Base-by-base conservation (phyloP, 805 yeast genomes). In the Yamadazyma laniorum region DNA sequence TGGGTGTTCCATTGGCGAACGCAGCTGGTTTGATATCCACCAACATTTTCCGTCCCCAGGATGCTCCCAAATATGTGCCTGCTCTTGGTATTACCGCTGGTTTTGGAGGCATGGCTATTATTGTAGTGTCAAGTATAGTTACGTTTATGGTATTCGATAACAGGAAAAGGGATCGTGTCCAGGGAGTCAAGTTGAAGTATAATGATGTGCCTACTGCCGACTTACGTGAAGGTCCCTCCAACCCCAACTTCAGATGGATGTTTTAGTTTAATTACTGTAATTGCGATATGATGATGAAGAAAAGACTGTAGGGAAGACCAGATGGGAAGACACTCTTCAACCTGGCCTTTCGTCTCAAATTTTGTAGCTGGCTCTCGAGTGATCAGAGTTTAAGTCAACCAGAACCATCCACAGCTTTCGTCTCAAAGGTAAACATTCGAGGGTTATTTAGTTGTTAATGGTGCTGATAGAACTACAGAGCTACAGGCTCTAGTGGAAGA, bases 171-270 rank as follows among this genome's bases (percentile, higher is more conserved):
- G 64, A 70, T 42, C 57, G 42, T 33, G 29, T 22, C 11, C 74
- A 70, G 48, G 72, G 72, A 14, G 69, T 67, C 23, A 53, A 52
- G 21, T 52, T 53, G 44, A 63, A 67, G 17, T 65, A 53, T 37
- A 55, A 51, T 36, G 74, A 67, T 43, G 70, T 69, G 18, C 67
- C 74, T 2, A 70, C 77, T 3, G 56, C 59, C 31, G 62, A 56
- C 35, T 57, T 72, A 32, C 56, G 66, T 11, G 75, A 69, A 18
- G 76, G 77, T 1, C 75, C 75, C 12, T 47, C 51, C 30, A 67
- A 66, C 48, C 72, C 74, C 14, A 64, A 55, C 41, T 72, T 59
- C 47, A 55, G 77, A 51, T 72, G 77, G 77, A 67, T 72, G 72
- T 61, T 59, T 34, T 67, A 44, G 49, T 29, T 25, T 25, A 27